Base-by-base conservation (phyloP, 2,329 filamentous ascomycete genomes). In the Blastomyces emzantsi region DNA sequence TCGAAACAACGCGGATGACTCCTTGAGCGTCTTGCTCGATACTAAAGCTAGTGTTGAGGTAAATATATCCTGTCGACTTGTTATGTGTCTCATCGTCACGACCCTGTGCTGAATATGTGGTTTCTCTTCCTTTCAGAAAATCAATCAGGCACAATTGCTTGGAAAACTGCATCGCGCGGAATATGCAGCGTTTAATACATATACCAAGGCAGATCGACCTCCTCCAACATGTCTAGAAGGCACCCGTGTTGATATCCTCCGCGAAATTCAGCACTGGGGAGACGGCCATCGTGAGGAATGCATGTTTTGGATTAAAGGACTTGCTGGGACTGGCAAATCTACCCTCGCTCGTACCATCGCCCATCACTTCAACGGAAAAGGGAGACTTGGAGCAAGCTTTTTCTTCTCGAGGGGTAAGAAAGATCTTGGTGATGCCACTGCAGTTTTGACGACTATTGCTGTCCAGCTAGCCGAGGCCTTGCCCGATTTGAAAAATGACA, bases 301-400 rank as follows among this genome's bases (percentile, higher is more conserved):
- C 22, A 72, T 75, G 2, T 74, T 69, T 64, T 74, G 72, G 73
- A 61, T 75, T 19, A 69, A 66, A 47, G 73, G 73, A 8, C 67
- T 71, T 67, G 71, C 73, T 45, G 74, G 74, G 2, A 73, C 72
- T 9, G 73, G 73, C 5, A 75, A 75, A 62, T 73, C 71, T 6
- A 73, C 71, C 6, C 70, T 74, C 43, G 63, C 71, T 28, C 67
- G 69, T 2, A 73, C 72, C 3, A 54, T 74, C 33, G 70, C 70
- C 39, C 47, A 28, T 33, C 47, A 49, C 15, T 67, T 67, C 22
- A 19, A 61, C 1, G 55, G 66, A 2, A 49, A 65, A 36, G 45
- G 57, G 1, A 63, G 36, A 15, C 69, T 74, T 25, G 72, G 65
- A 4, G 73, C 67, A 15, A 73, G 67, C 61, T 74, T 74, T 65